Percentiles rank a stretch among this genome's conserved stretches.
Evolutionary conservation across 495 filamentous ascomycete genomes (phyloP).

Genomic region (Hypoxylon lienhwacheense): DNA sequence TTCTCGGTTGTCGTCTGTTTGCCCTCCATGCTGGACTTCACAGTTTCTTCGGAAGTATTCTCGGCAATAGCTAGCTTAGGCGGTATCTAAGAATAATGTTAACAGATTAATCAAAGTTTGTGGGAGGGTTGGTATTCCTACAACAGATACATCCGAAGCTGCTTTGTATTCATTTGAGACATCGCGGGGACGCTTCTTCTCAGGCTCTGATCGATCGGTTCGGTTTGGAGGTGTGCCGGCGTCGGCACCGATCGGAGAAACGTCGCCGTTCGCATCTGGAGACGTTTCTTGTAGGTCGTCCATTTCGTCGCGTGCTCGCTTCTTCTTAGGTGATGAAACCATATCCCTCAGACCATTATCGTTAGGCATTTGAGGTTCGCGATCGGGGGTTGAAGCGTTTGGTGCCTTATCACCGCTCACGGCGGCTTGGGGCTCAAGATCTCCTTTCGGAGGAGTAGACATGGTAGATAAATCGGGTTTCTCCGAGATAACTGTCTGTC

Average conservation of each 20-base stretch:
- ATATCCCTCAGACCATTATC: conserved; percentile 48
- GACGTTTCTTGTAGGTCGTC: conserved; percentile 44
- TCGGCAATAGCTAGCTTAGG: no score
- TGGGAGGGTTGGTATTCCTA: no score
- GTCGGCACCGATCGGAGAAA: conserved; percentile 41
- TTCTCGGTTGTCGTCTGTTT: conserved; percentile 18
- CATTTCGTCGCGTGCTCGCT: conserved; percentile 56
- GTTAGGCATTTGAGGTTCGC: conserved; percentile 33
- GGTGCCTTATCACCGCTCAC: conserved; percentile 28
- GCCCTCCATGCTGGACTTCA: conserved; percentile 12
- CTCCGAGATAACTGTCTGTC: conserved; percentile 57
- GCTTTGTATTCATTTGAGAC: conserved; percentile 34
- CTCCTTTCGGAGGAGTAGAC: conserved; percentile 24
- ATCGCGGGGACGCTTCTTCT: conserved; percentile 59
- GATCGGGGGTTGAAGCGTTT: conserved; percentile 38
- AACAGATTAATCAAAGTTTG: no score
- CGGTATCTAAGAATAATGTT: conserved; percentile 2
- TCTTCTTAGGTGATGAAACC: conserved; percentile 59
- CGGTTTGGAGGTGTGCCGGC: conserved; percentile 40
- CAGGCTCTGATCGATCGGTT: conserved; percentile 52
- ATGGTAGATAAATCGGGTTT: conserved; percentile 35
- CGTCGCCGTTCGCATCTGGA: conserved; percentile 37
- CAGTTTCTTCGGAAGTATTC: neutral
- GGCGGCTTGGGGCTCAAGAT: conserved; percentile 22
- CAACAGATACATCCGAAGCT: conserved; percentile 5